Base-by-base conservation (phyloP, 257 asterid species). In the Solanum sejunctum region DNA sequence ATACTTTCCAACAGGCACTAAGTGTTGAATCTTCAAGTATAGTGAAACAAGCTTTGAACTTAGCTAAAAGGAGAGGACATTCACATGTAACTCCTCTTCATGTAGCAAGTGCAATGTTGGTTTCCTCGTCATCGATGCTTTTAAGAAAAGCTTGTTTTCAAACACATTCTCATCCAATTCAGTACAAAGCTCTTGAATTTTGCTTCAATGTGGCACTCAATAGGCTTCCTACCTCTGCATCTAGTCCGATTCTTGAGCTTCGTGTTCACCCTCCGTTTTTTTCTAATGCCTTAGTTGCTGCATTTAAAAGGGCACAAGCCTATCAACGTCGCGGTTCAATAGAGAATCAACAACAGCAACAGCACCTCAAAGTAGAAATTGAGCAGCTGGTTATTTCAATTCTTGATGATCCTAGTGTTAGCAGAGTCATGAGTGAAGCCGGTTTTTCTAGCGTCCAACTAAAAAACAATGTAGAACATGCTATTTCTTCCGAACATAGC, bases 11-110 rank as follows among this genome's bases (percentile, higher is more conserved):
- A 23, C 99, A 95, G 1, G 93, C 99, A 20, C 93, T 96, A 21
- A 93, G 97, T 7, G 72, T 86, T 21, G 98, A 96, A 85, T 92
- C 97, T 5, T 90, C 97, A 36, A 84, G 72, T 56, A 67, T 90
- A 18, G 98, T 94, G 15, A 96, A 93, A 87, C 98, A 94, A 87
- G 96, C 99, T 0, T 81, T 93, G 13, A 91, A 83, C 82, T 91
- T 96, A 0, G 98, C 98, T 39, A 88, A 93, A 83, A 88, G 98
- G 32, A 86, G 99, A 86, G 99, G 99, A 8, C 98, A 96, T 84
- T 92, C 99, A 2, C 99, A 96, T 80, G 98, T 96, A 16, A 96
- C 98, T 2, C 99, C 99, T 12, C 98, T 96, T 60, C 99, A 96
- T 54, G 98, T 96, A 3, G 99, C 98, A 3, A 92, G 91, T 39